phyloP scores from a whole-genome alignment of 345 rosid species.

The rapeseed (Brassica napus) region DNA sequence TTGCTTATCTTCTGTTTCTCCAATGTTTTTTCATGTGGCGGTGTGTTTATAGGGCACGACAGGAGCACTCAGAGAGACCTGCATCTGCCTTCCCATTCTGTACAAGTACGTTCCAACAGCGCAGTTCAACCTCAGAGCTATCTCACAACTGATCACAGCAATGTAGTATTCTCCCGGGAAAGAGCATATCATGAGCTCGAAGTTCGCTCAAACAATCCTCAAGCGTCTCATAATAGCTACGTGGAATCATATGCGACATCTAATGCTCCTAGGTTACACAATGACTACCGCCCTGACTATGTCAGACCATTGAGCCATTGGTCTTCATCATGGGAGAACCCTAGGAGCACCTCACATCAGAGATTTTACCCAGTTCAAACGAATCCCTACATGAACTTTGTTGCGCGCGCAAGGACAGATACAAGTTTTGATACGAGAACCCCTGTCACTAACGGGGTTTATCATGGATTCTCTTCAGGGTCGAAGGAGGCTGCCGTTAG shows the following conservation, averaged over 20 bases:
- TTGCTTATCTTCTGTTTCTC: neutral
- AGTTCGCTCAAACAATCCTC: conserved; percentile 47
- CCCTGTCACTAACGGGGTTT: conserved; percentile 53
- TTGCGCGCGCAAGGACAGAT: conserved; percentile 44
- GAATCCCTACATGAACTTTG: conserved; percentile 48
- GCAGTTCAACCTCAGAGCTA: conserved; percentile 48
- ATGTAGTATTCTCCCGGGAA: conserved; percentile 47
- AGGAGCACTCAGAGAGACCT: conserved; percentile 46
- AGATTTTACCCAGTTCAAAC: conserved; percentile 47
- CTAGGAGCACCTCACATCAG: conserved; percentile 41
- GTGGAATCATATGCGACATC: conserved; percentile 49
- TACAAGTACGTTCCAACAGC: conserved; percentile 46
- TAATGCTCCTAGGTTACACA: conserved; percentile 43
- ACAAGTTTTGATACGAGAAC: conserved; percentile 49
- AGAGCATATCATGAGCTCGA: conserved; percentile 45
- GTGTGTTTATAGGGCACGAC: conserved; percentile 51
- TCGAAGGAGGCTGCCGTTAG: conserved; percentile 44
- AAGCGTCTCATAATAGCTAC: conserved; percentile 42
- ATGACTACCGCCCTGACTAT: conserved; percentile 46
- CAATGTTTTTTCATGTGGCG: conserved; percentile 35
- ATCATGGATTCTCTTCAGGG: conserved; percentile 54
- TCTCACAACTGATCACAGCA: conserved; percentile 51
- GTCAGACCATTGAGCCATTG: conserved; percentile 53
- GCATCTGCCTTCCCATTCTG: conserved; percentile 51
- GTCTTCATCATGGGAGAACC: conserved; percentile 53